These are phyloP conservation scores for Ustilago loliicola DNA, from an alignment of 1,284 basidiomycete species.

Conservation along the genomic window DNA sequence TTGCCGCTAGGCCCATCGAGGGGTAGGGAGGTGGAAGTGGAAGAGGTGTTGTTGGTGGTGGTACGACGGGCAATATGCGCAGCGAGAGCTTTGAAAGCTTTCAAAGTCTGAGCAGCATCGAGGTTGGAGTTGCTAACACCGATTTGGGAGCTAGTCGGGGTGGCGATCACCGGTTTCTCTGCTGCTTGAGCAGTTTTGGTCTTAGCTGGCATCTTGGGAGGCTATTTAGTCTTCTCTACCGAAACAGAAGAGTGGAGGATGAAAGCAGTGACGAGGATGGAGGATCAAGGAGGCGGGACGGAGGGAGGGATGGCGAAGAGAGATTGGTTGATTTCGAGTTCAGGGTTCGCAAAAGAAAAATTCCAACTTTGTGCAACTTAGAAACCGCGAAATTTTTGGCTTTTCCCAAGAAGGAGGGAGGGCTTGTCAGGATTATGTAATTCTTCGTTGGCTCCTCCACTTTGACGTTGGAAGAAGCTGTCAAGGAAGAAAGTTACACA, in stretches of 20 bases:
- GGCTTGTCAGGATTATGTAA: conserved; percentile 27
- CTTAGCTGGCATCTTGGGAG: conserved; percentile 23
- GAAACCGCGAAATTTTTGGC: background rate
- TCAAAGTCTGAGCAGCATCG: conserved; percentile 54
- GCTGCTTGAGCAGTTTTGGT: conserved; percentile 11
- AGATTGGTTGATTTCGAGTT: too few relatives aligned
- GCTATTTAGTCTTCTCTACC: background rate
- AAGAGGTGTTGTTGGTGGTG: too few relatives aligned
- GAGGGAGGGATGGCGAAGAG: background rate
- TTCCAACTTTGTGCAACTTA: background rate
- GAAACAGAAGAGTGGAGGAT: background rate
- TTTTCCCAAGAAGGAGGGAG: background rate
- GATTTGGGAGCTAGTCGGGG: conserved; percentile 23
- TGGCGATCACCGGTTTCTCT: conserved; percentile 35
- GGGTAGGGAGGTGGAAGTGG: conserved; percentile 40
- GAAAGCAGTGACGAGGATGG: background rate
- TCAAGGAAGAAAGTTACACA: conserved; percentile 15
- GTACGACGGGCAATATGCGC: conserved; percentile 45
- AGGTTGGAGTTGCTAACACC: conserved; percentile 46
- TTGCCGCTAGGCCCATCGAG: conserved; percentile 52
- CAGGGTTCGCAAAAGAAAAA: conserved; percentile 6
- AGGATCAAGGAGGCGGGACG: too few relatives aligned
- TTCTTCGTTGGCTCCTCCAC: conserved; percentile 19
- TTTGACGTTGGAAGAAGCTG: too few relatives aligned
- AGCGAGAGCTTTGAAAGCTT: conserved; percentile 63